Evolutionary conservation across 306 rosid species (phyloP).

Genomic region (Ormosia semicastrata): DNA sequence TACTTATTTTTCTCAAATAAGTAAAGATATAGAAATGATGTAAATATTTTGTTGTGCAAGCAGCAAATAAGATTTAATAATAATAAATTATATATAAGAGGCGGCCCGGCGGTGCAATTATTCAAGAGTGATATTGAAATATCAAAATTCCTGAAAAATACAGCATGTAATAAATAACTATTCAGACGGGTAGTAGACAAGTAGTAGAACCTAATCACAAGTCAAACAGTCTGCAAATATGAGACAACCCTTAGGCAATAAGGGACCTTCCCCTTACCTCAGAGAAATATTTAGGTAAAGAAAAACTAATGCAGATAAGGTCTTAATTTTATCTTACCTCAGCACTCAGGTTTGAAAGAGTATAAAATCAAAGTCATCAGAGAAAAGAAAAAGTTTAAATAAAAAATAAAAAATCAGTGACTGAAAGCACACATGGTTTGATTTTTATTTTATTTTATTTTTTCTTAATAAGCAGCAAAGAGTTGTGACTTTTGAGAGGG

Average conservation of each 20-base stretch:
- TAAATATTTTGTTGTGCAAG: too few relatives aligned
- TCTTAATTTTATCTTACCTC: neutral
- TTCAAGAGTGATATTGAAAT: conserved; percentile 9
- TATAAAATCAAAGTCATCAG: neutral
- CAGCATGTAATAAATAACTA: conserved; percentile 29
- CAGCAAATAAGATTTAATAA: neutral
- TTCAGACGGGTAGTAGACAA: conserved; percentile 22
- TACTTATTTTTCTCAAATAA: too few relatives aligned
- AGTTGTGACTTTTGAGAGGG: conserved; percentile 4
- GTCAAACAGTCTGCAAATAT: conserved; percentile 36
- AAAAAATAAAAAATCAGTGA: conserved; percentile 7
- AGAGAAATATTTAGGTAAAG: conserved; percentile 28
- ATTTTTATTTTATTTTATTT: too few relatives aligned
- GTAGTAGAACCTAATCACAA: conserved; percentile 41
- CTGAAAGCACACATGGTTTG: neutral
- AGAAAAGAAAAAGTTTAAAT: neutral
- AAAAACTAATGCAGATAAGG: neutral
- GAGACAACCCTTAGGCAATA: conserved; percentile 31
- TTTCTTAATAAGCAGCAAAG: neutral
- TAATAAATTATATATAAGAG: neutral
- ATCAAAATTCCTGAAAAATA: conserved; percentile 20
- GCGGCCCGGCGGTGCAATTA: neutral
- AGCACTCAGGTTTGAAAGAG: neutral
- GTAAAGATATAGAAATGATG: too few relatives aligned
- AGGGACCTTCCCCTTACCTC: conserved; percentile 33